These are phyloP conservation scores for Pichia californica DNA, from an alignment of 805 yeast species.

Conservation along the genomic window DNA sequence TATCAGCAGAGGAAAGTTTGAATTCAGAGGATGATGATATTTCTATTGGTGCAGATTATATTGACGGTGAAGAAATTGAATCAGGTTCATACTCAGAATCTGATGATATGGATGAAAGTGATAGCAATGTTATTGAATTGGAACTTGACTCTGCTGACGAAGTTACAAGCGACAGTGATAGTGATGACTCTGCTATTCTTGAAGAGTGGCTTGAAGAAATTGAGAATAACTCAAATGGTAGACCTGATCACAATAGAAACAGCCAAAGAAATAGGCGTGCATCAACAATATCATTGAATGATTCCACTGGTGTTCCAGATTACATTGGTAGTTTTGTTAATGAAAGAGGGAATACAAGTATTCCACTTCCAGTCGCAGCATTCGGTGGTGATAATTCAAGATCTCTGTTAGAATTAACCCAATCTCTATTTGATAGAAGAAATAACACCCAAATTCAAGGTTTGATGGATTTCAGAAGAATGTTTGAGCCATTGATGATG, in stretches of 20 bases:
- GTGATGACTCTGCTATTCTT: constrained; percentile 26
- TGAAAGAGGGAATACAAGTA: not conserved
- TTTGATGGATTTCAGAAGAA: constrained; percentile 11
- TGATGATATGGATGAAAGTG: constrained; percentile 8
- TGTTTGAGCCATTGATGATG: constrained; percentile 13
- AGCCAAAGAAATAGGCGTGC: constrained; percentile 11
- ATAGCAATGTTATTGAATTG: constrained; percentile 19
- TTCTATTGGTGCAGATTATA: constrained; percentile 1
- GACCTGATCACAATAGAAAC: no score
- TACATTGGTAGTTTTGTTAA: not conserved
- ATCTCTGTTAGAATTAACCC: constrained; percentile 8
- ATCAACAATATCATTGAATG: not conserved
- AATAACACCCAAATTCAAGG: constrained; percentile 3
- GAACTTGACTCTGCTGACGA: constrained; percentile 17
- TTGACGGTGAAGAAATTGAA: constrained; percentile 17
- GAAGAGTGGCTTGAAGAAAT: constrained; percentile 30
- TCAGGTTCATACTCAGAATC: constrained; percentile 9
- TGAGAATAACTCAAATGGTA: constrained; percentile 21
- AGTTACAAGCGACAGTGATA: constrained; percentile 16
- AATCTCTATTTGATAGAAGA: constrained; percentile 8
- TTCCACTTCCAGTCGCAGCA: constrained; percentile 7
- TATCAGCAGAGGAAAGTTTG: constrained; percentile 15
- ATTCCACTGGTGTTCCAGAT: not conserved
- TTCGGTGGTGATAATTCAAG: not conserved
- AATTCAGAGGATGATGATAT: constrained; percentile 8